These are phyloP conservation scores for Begonia masoniana DNA, from an alignment of 306 rosid genomes.

Conservation along the genomic window DNA sequence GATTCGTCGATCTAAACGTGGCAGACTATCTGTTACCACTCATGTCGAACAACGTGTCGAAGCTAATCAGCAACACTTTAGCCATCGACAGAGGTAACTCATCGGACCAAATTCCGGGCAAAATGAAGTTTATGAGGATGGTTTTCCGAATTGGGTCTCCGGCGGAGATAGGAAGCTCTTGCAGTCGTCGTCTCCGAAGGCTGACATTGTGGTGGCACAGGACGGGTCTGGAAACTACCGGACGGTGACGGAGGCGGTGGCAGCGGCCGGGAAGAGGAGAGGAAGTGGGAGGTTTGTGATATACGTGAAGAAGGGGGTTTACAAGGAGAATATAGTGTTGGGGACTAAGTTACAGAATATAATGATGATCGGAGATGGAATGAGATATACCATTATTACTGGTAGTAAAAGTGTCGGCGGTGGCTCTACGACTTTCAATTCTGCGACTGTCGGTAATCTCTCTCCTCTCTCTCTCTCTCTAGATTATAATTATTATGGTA, in stretches of 20 bases:
- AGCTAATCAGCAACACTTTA: slow-evolving; percentile 1
- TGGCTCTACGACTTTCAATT: slow-evolving; percentile 12
- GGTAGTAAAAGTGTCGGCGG: slow-evolving; percentile 11
- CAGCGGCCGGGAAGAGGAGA: neutral
- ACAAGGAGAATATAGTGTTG: neutral
- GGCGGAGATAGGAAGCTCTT: neutral
- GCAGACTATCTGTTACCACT: neutral
- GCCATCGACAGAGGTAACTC: neutral
- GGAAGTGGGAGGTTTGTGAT: slow-evolving; percentile 6
- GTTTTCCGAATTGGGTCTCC: neutral
- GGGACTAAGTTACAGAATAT: neutral
- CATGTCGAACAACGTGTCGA: neutral
- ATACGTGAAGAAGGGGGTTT: slow-evolving; percentile 2
- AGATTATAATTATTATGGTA: neutral
- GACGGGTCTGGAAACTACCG: slow-evolving; percentile 5
- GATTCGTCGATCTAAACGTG: neutral
- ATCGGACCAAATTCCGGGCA: too few relatives aligned
- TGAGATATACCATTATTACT: slow-evolving; percentile 11
- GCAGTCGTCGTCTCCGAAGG: neutral
- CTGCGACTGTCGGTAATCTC: slow-evolving; percentile 12
- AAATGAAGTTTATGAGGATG: neutral
- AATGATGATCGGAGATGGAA: slow-evolving; percentile 8
- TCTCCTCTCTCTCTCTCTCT: neutral
- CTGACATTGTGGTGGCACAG: slow-evolving; percentile 9
- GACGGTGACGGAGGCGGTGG: slow-evolving; percentile 2